Evolutionary conservation across 108 stramenopile genomes (phyloP).

Genomic region (Nitzschia sp.): DNA sequence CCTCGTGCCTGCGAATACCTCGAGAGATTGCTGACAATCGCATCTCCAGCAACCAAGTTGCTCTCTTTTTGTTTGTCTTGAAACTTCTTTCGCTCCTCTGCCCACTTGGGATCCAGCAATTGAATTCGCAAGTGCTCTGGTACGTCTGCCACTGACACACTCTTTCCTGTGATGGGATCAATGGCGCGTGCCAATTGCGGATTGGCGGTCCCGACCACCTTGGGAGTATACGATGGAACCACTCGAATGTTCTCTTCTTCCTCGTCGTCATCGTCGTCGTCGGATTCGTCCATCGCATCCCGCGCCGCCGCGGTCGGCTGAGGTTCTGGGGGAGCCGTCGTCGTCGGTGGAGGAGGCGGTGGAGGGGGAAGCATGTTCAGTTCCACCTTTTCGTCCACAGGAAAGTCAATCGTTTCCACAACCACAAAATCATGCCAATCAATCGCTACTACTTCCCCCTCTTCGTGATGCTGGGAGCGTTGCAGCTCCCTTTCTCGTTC

Average conservation of each 20-base stretch:
- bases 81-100: constrained; percentile 85
- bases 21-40: constrained; percentile 87
- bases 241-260: constrained; percentile 84
- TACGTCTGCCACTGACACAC: constrained; percentile 80
- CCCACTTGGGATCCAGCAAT: constrained; percentile 95
- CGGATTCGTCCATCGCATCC: constrained; percentile 66
- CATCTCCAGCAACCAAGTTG: constrained; percentile 87
- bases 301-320: constrained; percentile 6
- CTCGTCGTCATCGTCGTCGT: constrained; percentile 79
- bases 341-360: constrained; percentile 40
- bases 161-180: constrained; percentile 94
- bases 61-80: constrained; percentile 93
- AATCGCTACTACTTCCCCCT: constrained; percentile 59
- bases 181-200: constrained; percentile 67
- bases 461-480: constrained; percentile 39
- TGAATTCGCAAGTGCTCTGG: constrained; percentile 98
- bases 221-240: constrained; percentile 89
- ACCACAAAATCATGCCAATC: constrained; percentile 99
- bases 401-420: constrained; percentile 97
- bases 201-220: constrained; percentile 75
- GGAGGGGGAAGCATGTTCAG: constrained; percentile 66
- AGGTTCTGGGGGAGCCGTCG: constrained; percentile 1
- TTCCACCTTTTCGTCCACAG: constrained; percentile 77
- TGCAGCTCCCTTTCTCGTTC: constrained; percentile 80
- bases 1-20: constrained; percentile 51